A percentile compares a stretch with the other conserved stretches of the same genome.
Conservation (phyloP, 495 filamentous ascomycete species). For the Neurospora tetraspora region DNA sequence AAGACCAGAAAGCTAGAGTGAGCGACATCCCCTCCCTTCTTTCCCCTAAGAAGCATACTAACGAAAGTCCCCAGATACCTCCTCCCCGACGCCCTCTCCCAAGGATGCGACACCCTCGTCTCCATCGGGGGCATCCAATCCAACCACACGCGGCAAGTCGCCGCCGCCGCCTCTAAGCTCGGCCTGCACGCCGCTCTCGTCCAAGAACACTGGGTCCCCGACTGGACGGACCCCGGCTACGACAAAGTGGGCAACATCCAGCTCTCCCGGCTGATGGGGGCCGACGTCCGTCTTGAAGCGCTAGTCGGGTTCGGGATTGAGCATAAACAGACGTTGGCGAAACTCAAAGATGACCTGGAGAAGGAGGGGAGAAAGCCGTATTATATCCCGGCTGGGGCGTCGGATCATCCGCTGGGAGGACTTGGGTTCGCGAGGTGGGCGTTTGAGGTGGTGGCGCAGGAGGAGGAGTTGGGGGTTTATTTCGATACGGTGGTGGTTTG, state of each 20-base stretch:
- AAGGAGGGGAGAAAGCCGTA: slow-evolving; percentile 44
- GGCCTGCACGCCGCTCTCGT: slow-evolving; percentile 46
- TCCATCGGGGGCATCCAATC: slow-evolving; percentile 55
- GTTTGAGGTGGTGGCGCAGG: slow-evolving; percentile 50
- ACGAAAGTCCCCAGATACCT: slow-evolving; percentile 31
- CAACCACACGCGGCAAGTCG: slow-evolving; percentile 56
- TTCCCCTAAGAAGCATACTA: not conserved
- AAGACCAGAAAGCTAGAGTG: slow-evolving; percentile 59
- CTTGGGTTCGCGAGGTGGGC: slow-evolving; percentile 57
- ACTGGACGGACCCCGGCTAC: slow-evolving; percentile 42
- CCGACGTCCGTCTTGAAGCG: slow-evolving; percentile 41
- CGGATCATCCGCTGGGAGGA: slow-evolving; percentile 55
- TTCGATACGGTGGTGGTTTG: slow-evolving; percentile 55
- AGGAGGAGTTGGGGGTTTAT: slow-evolving; percentile 40
- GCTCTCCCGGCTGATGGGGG: slow-evolving; percentile 51
- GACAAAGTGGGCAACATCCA: slow-evolving; percentile 52
- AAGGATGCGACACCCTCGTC: slow-evolving; percentile 46
- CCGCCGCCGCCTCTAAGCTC: slow-evolving; percentile 42
- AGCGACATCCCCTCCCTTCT: not conserved
- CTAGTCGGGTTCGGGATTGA: slow-evolving; percentile 45
- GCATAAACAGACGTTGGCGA: slow-evolving; percentile 43
- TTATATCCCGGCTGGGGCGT: slow-evolving; percentile 55
- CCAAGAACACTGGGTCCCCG: slow-evolving; percentile 53
- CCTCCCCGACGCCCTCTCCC: slow-evolving; percentile 44
- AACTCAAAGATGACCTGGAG: slow-evolving; percentile 36